Evolutionary conservation across 805 yeast genomes (phyloP).

Genomic region (Lachancea thermotolerans): DNA sequence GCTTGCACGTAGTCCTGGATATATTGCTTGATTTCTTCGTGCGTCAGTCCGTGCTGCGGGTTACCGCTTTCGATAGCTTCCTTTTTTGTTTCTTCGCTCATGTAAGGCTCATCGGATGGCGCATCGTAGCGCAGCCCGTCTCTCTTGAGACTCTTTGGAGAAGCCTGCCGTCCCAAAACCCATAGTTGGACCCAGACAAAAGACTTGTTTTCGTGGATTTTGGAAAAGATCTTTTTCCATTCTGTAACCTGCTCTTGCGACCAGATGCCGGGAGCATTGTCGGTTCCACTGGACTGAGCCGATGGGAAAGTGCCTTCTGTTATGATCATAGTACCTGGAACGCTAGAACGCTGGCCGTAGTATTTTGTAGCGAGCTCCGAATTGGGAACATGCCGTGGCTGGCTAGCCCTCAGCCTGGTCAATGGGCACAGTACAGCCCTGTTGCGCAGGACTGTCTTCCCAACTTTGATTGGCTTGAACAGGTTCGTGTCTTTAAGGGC

Average conservation of each 20-base stretch:
- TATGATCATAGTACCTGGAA: conserved; percentile 52
- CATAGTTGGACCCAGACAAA: conserved; percentile 45
- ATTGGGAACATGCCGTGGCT: conserved; percentile 37
- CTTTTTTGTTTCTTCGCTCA: conserved; percentile 31
- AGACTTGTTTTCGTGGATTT: conserved; percentile 46
- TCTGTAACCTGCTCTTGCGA: conserved; percentile 40
- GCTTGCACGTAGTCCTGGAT: conserved; percentile 39
- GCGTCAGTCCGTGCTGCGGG: conserved; percentile 27
- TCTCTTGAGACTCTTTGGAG: conserved; percentile 33
- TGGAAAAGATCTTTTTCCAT: conserved; percentile 45
- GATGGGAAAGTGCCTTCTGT: conserved; percentile 55
- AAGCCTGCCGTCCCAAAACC: conserved; percentile 41
- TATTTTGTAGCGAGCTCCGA: conserved; percentile 42
- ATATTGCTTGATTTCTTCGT: conserved; percentile 35
- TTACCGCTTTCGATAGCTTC: conserved; percentile 31
- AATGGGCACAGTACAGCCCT: conserved; percentile 41
- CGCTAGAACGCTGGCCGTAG: conserved; percentile 48
- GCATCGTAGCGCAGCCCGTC: conserved; percentile 35
- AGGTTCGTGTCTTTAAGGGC: conserved; percentile 32
- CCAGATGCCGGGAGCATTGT: conserved; percentile 45
- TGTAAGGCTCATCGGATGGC: conserved; percentile 35
- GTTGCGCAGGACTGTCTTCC: conserved; percentile 32
- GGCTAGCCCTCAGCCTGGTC: conserved; percentile 37
- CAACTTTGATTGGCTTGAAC: conserved; percentile 42
- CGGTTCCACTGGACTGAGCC: conserved; percentile 36